Evolutionary conservation across 495 filamentous ascomycete species (phyloP).

Genomic region (Rusavskia elegans): DNA sequence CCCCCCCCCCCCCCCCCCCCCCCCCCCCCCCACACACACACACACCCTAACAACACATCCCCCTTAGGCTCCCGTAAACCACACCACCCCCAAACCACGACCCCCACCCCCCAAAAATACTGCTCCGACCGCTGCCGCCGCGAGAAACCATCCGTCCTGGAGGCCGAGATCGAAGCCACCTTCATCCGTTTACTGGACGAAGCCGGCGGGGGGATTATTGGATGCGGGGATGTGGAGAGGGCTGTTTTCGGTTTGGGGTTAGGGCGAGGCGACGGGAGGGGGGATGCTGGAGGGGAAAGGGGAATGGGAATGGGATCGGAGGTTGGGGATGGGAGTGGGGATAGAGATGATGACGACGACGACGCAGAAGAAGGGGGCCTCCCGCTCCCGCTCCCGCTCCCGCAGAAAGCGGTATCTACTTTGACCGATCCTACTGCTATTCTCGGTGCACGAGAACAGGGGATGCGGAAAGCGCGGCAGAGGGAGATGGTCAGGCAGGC

Average conservation of each 20-base stretch:
- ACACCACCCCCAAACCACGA: not conserved
- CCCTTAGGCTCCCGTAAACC: not conserved
- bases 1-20: too few species aligned
- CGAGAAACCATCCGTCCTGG: slow-evolving; percentile 9
- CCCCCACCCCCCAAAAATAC: slow-evolving; percentile 12
- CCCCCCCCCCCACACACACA: too few species aligned
- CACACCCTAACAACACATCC: too few species aligned
- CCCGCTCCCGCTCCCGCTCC: not conserved
- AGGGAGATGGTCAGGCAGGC: slow-evolving; percentile 27
- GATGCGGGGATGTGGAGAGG: slow-evolving; percentile 8
- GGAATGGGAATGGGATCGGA: slow-evolving; percentile 7
- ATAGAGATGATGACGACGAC: not conserved
- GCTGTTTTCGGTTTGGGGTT: not conserved
- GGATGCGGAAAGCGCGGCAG: slow-evolving; percentile 10
- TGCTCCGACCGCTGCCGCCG: slow-evolving; percentile 10
- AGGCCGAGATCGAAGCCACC: slow-evolving; percentile 3
- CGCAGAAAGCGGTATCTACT: too few species aligned
- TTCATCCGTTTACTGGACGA: slow-evolving; percentile 4
- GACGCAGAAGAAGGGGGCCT: slow-evolving; percentile 1
- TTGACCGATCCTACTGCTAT: too few species aligned
- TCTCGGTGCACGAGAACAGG: not conserved
- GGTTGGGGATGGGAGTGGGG: slow-evolving; percentile 11
- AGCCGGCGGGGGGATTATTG: not conserved
- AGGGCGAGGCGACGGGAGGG: not conserved
- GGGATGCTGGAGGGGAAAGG: not conserved